Conservation (phyloP, 2,329 filamentous ascomycete species). For the Rutstroemia sp. region DNA sequence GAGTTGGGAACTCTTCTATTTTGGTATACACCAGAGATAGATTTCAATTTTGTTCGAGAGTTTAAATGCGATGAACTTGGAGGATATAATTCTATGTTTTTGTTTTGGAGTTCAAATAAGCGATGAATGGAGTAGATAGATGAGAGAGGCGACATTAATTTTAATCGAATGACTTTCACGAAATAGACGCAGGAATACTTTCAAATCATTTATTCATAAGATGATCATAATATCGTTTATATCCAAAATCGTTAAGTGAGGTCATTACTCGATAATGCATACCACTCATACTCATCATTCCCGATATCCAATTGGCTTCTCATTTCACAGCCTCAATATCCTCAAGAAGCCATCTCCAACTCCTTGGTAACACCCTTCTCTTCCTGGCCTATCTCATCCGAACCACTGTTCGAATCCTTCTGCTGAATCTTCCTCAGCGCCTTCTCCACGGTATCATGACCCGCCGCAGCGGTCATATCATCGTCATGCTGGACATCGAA, state of each 20-base stretch:
- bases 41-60: too few relatives aligned
- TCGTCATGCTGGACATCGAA: conserved; percentile 10
- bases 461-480: conserved; percentile 5
- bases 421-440: conserved; percentile 20
- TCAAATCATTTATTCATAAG: too few relatives aligned
- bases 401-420: conserved; percentile 10
- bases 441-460: conserved; percentile 9
- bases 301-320: background rate
- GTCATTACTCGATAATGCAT: too few relatives aligned
- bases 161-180: too few relatives aligned
- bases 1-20: background rate
- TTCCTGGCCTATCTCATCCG: background rate
- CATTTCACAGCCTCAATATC: background rate
- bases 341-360: background rate
- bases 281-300: background rate
- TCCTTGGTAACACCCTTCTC: background rate
- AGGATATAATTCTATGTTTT: too few relatives aligned
- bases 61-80: too few relatives aligned
- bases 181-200: too few relatives aligned
- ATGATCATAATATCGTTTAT: too few relatives aligned
- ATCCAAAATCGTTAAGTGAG: too few relatives aligned
- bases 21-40: too few relatives aligned
- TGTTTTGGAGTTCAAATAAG: too few relatives aligned
- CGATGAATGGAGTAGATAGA: background rate
- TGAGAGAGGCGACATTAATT: background rate